These are phyloP conservation scores for Talaromyces thailandensis DNA, from an alignment of 495 filamentous ascomycete genomes.

Conservation along the genomic window DNA sequence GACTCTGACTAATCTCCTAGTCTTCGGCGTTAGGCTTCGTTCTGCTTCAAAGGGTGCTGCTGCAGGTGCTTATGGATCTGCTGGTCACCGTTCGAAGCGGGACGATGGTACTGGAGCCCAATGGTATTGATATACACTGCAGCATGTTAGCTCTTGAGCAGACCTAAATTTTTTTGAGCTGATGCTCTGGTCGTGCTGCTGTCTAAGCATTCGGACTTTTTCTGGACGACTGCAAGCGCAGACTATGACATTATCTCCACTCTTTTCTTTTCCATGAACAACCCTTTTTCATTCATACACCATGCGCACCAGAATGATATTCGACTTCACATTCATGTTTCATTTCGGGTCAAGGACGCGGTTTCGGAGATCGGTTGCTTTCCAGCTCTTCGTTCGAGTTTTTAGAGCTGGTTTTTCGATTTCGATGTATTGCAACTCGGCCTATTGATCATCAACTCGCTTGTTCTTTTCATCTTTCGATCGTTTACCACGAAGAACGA, in stretches of 20 bases:
- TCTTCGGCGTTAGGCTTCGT: conserved; percentile 89
- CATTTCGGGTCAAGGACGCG: neutral
- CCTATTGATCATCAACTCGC: neutral
- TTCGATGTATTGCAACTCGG: neutral
- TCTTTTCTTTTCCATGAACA: conserved; percentile 1
- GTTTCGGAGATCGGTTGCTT: neutral
- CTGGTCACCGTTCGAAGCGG: conserved; percentile 69
- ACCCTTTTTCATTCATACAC: neutral
- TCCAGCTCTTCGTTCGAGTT: neutral
- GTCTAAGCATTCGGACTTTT: neutral
- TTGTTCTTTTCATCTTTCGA: neutral
- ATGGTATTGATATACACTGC: conserved; percentile 50
- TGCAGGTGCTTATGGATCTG: conserved; percentile 53
- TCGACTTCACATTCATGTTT: neutral
- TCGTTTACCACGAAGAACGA: neutral
- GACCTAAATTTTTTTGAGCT: conserved; percentile 15
- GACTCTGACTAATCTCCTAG: conserved; percentile 79
- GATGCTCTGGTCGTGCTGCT: neutral
- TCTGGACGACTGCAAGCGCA: conserved; percentile 1
- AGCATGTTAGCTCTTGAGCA: conserved; percentile 19
- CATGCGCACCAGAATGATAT: conserved; percentile 2
- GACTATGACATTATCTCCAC: neutral
- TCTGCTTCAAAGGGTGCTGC: conserved; percentile 83
- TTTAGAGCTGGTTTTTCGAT: neutral
- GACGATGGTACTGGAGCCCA: conserved; percentile 51